These are phyloP conservation scores for Tremella mesenterica DNA, from an alignment of 768 basidiomycete genomes.

Conservation along the genomic window DNA sequence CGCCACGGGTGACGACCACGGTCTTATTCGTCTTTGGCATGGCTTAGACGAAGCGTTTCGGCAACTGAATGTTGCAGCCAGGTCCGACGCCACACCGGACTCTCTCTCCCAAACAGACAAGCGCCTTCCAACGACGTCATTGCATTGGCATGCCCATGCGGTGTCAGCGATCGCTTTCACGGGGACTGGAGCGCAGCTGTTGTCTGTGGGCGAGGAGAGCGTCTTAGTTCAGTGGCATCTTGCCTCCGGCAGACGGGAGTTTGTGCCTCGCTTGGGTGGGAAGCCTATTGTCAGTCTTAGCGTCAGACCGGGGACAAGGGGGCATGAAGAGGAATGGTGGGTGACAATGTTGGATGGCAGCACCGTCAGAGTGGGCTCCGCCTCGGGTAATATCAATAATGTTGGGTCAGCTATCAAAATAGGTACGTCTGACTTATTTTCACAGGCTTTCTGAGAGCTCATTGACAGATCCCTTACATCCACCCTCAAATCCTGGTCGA, in stretches of 20 bases:
- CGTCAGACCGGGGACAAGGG: slow-evolving; percentile 46
- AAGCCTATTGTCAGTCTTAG: slow-evolving; percentile 60
- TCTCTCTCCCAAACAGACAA: slow-evolving; percentile 45
- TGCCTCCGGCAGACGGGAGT: slow-evolving; percentile 78
- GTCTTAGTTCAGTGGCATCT: slow-evolving; percentile 97
- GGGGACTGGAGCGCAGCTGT: slow-evolving; percentile 77
- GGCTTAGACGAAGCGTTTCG: slow-evolving; percentile 57
- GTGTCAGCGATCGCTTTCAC: slow-evolving; percentile 81
- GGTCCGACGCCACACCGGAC: slow-evolving; percentile 4
- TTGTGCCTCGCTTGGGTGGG: slow-evolving; percentile 82
- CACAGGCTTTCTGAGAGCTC: slow-evolving; percentile 51
- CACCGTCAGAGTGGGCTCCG: slow-evolving; percentile 63
- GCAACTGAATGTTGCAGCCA: slow-evolving; percentile 10
- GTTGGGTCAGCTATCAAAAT: slow-evolving; percentile 52
- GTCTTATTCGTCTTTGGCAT: slow-evolving; percentile 84
- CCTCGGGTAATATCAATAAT: slow-evolving; percentile 58
- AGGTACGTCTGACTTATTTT: slow-evolving; percentile 13
- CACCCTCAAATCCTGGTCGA: slow-evolving; percentile 11
- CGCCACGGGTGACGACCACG: slow-evolving; percentile 82
- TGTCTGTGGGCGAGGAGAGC: slow-evolving; percentile 90
- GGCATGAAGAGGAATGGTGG: slow-evolving; percentile 72
- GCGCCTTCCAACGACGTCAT: slow-evolving; percentile 68
- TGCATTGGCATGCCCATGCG: slow-evolving; percentile 97
- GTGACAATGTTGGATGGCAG: slow-evolving; percentile 74
- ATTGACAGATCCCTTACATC: slow-evolving; percentile 64